phyloP scores from a whole-genome alignment of 768 basidiomycete species.

The Leccinum rimulosum region DNA sequence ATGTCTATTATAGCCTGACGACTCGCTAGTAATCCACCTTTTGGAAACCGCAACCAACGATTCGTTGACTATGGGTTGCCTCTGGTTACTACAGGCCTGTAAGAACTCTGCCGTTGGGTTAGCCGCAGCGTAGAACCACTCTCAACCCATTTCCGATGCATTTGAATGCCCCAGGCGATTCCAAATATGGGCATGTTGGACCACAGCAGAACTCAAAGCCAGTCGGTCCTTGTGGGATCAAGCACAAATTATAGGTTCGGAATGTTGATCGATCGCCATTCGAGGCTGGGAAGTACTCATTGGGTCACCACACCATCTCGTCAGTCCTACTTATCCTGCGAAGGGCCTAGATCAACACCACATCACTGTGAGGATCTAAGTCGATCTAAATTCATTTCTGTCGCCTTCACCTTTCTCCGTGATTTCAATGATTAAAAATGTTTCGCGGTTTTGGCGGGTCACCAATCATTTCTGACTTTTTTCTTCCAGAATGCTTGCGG shows the following conservation, averaged over 20 bases:
- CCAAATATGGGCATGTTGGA: slow-evolving; percentile 11
- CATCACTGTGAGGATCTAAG: slow-evolving; percentile 6
- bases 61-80: neutral
- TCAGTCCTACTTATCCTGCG: slow-evolving; percentile 15
- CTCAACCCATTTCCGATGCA: neutral
- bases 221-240: slow-evolving; percentile 14
- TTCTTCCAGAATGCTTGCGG: slow-evolving; percentile 14
- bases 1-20: neutral
- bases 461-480: slow-evolving; percentile 5
- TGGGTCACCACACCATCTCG: slow-evolving; percentile 13
- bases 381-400: slow-evolving; percentile 8
- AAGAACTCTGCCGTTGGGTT: neutral
- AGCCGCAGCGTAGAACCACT: neutral
- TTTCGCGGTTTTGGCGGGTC: slow-evolving; percentile 3
- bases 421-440: slow-evolving; percentile 8
- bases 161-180: slow-evolving; percentile 8
- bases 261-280: slow-evolving; percentile 16
- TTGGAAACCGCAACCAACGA: neutral
- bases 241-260: slow-evolving; percentile 16
- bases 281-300: slow-evolving; percentile 7
- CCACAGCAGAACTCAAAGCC: slow-evolving; percentile 4
- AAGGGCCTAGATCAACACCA: slow-evolving; percentile 9
- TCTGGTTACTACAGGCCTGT: neutral
- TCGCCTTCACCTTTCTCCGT: slow-evolving; percentile 7
- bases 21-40: neutral